These are phyloP conservation scores for Fusarium sp. DNA, from an alignment of 2,329 filamentous ascomycete species.

Conservation along the genomic window DNA sequence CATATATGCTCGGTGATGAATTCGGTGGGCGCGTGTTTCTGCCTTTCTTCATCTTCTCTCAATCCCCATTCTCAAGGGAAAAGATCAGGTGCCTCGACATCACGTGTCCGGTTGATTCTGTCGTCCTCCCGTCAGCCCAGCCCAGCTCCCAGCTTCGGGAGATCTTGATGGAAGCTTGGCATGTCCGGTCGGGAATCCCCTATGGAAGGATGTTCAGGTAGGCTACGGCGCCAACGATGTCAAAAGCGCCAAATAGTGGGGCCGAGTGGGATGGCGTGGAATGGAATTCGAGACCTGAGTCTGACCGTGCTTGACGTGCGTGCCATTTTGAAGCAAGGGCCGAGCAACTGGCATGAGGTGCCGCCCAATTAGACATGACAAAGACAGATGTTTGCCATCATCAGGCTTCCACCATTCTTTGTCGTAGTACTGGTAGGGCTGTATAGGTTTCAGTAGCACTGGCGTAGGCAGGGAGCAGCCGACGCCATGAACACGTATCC, in stretches of 20 bases:
- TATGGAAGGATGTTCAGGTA: neutral
- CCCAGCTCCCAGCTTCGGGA: neutral
- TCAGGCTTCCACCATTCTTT: neutral
- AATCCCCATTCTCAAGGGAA: neutral
- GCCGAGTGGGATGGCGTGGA: neutral
- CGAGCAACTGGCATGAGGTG: neutral
- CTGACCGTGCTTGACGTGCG: neutral
- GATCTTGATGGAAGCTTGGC: slow-evolving; percentile 17
- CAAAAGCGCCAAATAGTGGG: neutral
- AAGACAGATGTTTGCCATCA: neutral
- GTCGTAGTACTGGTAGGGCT: slow-evolving; percentile 3
- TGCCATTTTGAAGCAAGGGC: slow-evolving; percentile 1
- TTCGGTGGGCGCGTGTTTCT: neutral
- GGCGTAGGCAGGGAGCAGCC: neutral
- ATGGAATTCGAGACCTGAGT: neutral
- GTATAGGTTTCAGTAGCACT: neutral
- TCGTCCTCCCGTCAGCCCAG: neutral
- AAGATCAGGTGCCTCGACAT: neutral
- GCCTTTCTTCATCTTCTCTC: neutral
- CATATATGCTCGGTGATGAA: neutral
- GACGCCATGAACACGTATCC: neutral
- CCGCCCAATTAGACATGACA: neutral
- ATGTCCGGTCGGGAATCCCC: neutral
- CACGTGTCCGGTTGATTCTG: slow-evolving; percentile 7
- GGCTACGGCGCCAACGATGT: slow-evolving; percentile 9